Percentiles rank a stretch among this genome's conserved stretches.
These are phyloP conservation scores for Saturnispora sanitii DNA, from an alignment of 805 yeast genomes.

Conservation along the genomic window DNA sequence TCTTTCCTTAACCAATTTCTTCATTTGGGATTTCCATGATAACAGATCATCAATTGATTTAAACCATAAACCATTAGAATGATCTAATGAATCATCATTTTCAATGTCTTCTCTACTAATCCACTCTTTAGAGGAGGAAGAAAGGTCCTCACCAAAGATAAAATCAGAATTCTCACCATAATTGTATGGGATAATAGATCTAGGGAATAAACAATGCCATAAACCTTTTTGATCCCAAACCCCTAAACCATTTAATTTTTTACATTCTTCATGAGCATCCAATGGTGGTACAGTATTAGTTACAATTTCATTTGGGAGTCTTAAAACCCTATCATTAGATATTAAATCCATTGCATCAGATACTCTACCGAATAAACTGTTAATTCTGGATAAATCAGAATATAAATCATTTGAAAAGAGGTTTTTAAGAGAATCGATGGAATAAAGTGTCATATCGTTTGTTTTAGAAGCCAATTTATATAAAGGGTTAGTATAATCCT, in stretches of 20 bases:
- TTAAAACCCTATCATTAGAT: neutral
- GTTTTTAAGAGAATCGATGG: slow-evolving; percentile 8
- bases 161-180: too few species aligned
- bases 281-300: slow-evolving; percentile 26
- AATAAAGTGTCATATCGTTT: slow-evolving; percentile 12
- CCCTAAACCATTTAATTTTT: slow-evolving; percentile 53
- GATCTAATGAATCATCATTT: slow-evolving; percentile 20
- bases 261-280: slow-evolving; percentile 52
- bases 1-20: slow-evolving; percentile 32
- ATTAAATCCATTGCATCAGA: slow-evolving; percentile 1
- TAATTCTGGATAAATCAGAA: slow-evolving; percentile 1
- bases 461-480: slow-evolving; percentile 11
- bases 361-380: slow-evolving; percentile 2
- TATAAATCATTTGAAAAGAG: slow-evolving; percentile 4
- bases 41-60: slow-evolving; percentile 53
- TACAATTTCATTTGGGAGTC: slow-evolving; percentile 17
- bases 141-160: too few species aligned
- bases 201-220: slow-evolving; percentile 88
- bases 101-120: slow-evolving; percentile 54
- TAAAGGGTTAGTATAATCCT: neutral
- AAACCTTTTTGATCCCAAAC: slow-evolving; percentile 77
- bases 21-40: slow-evolving; percentile 57
- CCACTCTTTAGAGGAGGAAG: too few species aligned
- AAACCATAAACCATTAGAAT: slow-evolving; percentile 53
- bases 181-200: slow-evolving; percentile 25